These are phyloP conservation scores for Circinella minor DNA, from an alignment of 371 early-diverging fungal species.

Conservation along the genomic window DNA sequence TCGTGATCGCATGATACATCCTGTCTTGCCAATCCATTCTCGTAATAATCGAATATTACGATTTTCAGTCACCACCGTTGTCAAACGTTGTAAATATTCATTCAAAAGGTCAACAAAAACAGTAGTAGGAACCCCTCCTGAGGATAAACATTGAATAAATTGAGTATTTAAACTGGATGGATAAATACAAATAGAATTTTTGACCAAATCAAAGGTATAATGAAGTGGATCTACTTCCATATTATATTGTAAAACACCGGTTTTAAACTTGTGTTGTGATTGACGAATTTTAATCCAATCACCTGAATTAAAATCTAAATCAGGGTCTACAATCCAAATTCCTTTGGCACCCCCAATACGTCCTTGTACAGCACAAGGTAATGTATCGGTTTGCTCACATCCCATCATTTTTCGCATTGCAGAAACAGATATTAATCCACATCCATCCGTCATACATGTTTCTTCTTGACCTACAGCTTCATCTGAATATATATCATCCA, in stretches of 20 bases:
- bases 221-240: slow-evolving; percentile 36
- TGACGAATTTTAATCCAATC: slow-evolving; percentile 46
- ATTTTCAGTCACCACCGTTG: slow-evolving; percentile 34
- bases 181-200: slow-evolving; percentile 39
- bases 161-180: slow-evolving; percentile 50
- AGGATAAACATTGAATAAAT: slow-evolving; percentile 48
- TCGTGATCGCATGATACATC: slow-evolving; percentile 35
- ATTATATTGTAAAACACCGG: slow-evolving; percentile 34
- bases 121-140: slow-evolving; percentile 42
- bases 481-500: slow-evolving; percentile 37
- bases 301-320: slow-evolving; percentile 32
- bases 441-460: slow-evolving; percentile 56
- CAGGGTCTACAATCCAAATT: slow-evolving; percentile 47
- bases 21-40: slow-evolving; percentile 40
- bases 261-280: slow-evolving; percentile 52
- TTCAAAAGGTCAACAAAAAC: slow-evolving; percentile 44
- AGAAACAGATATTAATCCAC: slow-evolving; percentile 49
- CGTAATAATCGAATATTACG: slow-evolving; percentile 34
- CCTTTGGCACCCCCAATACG: slow-evolving; percentile 60
- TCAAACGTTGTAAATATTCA: slow-evolving; percentile 40
- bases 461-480: slow-evolving; percentile 16
- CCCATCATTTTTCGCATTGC: slow-evolving; percentile 53
- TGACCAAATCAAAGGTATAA: slow-evolving; percentile 50
- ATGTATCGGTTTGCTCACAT: slow-evolving; percentile 31
- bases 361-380: slow-evolving; percentile 55